These are phyloP conservation scores for Acephala macrosclerotiorum DNA, from an alignment of 2,329 filamentous ascomycete species.

Conservation along the genomic window DNA sequence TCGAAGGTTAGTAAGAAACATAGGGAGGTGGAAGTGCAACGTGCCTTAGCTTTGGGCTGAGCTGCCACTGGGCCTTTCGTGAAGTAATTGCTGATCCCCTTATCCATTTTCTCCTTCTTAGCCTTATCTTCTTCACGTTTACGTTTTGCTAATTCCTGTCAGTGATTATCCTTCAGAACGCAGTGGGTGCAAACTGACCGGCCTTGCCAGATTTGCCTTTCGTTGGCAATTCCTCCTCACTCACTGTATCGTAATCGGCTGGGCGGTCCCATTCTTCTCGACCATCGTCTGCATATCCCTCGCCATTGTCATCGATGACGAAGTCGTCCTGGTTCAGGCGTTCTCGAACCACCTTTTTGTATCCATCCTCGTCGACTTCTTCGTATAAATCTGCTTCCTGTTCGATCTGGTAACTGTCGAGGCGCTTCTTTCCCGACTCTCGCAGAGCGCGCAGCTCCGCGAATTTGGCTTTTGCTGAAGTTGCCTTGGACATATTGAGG, in stretches of 20 bases:
- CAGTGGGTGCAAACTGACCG: conserved; percentile 32
- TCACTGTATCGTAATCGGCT: conserved; percentile 75
- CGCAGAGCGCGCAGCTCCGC: conserved; percentile 86
- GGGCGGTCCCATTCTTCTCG: conserved; percentile 86
- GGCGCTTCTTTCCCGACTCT: conserved; percentile 88
- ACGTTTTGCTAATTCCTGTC: conserved; percentile 70
- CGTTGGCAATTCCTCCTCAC: conserved; percentile 67
- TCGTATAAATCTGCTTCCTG: conserved; percentile 90
- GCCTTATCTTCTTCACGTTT: conserved; percentile 88
- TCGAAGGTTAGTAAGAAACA: conserved; percentile 34
- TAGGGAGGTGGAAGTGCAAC: conserved; percentile 21
- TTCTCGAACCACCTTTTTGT: conserved; percentile 92
- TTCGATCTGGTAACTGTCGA: conserved; percentile 85
- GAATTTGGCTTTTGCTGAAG: conserved; percentile 54
- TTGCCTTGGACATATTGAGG: conserved; percentile 44
- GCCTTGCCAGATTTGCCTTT: conserved; percentile 59
- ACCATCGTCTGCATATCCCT: conserved; percentile 95
- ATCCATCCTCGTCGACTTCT: conserved; percentile 94
- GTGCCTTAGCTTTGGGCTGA: conserved; percentile 83
- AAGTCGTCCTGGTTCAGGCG: conserved; percentile 96
- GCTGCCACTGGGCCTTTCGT: conserved; percentile 73
- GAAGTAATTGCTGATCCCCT: conserved; percentile 95
- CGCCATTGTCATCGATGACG: conserved; percentile 97
- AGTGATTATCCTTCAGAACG: background rate
- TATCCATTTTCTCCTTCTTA: conserved; percentile 85